Evolutionary conservation across 202 grass and related monocot species (phyloP), one percentile per base, ranked within the genome.

Genomic region (Carex sylvatica): DNA sequence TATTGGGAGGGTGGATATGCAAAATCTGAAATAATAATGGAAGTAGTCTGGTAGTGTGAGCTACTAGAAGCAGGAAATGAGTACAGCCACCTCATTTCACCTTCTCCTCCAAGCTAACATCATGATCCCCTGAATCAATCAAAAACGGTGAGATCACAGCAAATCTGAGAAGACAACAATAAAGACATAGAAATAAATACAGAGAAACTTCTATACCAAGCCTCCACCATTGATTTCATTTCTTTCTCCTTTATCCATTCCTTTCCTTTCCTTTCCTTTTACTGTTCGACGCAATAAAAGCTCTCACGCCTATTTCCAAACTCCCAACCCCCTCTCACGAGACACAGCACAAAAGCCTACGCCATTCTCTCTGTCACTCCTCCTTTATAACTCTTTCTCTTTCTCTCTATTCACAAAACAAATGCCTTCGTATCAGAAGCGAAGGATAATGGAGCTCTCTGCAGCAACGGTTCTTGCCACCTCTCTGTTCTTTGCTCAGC

Each of bases 41-140:
- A 55, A 66, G 11, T 30, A 56, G n/a, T 28, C 2, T 20, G 72
- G 23, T 20, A 76, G 30, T 40, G 54, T 19, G 55, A 28, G 64
- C 61, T 46, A 70, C 74, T 85, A 77, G 83, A 76, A 80, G 84
- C 84, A 88, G 80, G 35, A 62, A 71, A 75, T 56, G 84, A 87
- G 81, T 81, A 83, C 70, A 31, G 87, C 44, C 28, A 61, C 66
- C 83, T 88, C 90, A 89, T 90, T 93, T 87, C 91, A 85, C 87
- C 93, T 87, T 93, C 91, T 64, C 83, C 68, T 9, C 51, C 85
- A 97, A 93, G 91, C 83, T 74, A 88, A 80, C 80, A 97, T 93
- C 89, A 97, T 91, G 90, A 88, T 38, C 66, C 68, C n/a, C 30
- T 54, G 54, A 55, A 77, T 49, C 30, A 15, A 81, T 24, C 51